A percentile compares a stretch with the other conserved stretches of the same genome.
These are phyloP conservation scores for Podospora conica DNA, from an alignment of 495 filamentous ascomycete species.

Conservation along the genomic window DNA sequence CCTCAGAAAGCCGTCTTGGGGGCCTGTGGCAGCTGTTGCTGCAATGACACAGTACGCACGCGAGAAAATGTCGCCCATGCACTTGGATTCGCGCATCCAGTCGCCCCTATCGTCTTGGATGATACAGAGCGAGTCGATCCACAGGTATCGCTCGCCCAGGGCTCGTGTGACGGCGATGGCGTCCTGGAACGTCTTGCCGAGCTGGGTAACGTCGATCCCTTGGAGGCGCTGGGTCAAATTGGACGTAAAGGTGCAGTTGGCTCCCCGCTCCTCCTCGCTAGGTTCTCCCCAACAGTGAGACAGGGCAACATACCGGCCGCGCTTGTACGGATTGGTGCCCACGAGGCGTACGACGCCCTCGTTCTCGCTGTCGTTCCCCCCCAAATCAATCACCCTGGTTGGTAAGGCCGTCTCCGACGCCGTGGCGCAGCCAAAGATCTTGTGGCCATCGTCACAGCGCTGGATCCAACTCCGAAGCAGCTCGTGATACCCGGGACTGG, in stretches of 20 bases:
- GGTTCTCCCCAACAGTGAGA: background rate
- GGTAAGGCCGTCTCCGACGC: no score
- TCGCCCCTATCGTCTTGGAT: background rate
- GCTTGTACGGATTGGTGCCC: no score
- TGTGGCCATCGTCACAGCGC: no score
- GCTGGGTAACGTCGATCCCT: background rate
- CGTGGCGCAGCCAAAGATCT: no score
- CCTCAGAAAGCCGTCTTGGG: slow-evolving; percentile 21
- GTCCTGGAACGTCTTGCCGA: background rate
- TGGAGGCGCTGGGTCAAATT: background rate
- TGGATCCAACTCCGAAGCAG: no score
- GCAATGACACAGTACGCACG: slow-evolving; percentile 28
- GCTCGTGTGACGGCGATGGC: background rate
- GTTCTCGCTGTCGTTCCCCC: no score
- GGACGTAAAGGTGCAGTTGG: background rate
- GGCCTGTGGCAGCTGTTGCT: slow-evolving; percentile 20
- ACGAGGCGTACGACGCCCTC: no score
- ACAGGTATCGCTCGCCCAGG: background rate
- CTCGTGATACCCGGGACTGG: no score
- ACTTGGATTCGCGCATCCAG: slow-evolving; percentile 15
- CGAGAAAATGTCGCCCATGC: slow-evolving; percentile 34
- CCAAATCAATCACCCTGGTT: no score
- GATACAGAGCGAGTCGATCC: slow-evolving; percentile 3
- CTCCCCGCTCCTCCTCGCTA: background rate
- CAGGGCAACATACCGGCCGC: background rate